Evolutionary conservation across 176 grass and related monocot genomes (phyloP).

Genomic region (Lolium perenne): DNA sequence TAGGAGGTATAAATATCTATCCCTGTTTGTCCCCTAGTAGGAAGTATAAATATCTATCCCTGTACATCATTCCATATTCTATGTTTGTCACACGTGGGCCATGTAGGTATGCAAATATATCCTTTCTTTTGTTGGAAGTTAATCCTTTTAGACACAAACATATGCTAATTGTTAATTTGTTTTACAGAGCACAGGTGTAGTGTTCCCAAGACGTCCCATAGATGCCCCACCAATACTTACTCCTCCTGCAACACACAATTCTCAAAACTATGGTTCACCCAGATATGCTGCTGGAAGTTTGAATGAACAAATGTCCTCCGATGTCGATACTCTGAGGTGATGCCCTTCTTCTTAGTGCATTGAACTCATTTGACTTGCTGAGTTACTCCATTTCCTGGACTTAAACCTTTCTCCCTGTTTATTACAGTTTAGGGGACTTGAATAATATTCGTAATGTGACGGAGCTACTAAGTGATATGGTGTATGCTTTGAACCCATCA

Average conservation of each 20-base stretch:
- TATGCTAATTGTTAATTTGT: slow-evolving; percentile 36
- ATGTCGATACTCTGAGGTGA: slow-evolving; percentile 72
- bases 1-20: slow-evolving; percentile 22
- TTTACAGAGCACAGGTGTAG: slow-evolving; percentile 75
- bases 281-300: slow-evolving; percentile 51
- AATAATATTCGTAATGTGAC: slow-evolving; percentile 73
- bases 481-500: slow-evolving; percentile 76
- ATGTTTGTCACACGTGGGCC: not conserved
- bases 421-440: slow-evolving; percentile 73
- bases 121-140: not conserved
- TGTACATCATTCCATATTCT: slow-evolving; percentile 13
- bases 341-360: not conserved
- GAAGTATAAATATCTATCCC: slow-evolving; percentile 12
- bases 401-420: not conserved
- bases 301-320: slow-evolving; percentile 56
- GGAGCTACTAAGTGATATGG: slow-evolving; percentile 83
- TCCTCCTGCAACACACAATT: slow-evolving; percentile 54
- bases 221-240: slow-evolving; percentile 84
- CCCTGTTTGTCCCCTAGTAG: slow-evolving; percentile 9
- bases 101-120: not conserved
- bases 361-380: not conserved
- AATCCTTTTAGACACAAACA: not conserved
- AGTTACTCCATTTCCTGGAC: not conserved
- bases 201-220: slow-evolving; percentile 69
- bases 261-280: slow-evolving; percentile 57